Evolutionary conservation across 139 green algal species (phyloP).

Genomic region (Raphidocelis subcapitata): DNA sequence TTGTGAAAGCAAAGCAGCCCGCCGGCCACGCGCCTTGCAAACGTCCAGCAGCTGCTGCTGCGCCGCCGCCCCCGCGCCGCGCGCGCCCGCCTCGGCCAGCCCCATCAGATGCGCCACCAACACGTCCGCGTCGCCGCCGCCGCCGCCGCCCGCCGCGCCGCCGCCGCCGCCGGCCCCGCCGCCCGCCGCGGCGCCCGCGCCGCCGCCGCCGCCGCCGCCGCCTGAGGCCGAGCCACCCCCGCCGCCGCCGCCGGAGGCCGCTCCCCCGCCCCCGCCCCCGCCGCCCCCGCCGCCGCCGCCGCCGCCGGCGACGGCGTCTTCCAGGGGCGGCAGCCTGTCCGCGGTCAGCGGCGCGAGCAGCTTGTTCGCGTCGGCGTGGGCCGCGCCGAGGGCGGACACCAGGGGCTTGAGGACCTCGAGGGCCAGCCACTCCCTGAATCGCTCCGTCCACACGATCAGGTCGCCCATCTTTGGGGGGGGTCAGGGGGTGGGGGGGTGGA

Average conservation of each 20-base stretch:
- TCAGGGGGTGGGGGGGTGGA: no score
- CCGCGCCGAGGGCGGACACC: slow-evolving; percentile 28
- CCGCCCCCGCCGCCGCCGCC: not conserved
- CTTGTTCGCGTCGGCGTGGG: slow-evolving; percentile 40
- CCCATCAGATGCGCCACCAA: no score
- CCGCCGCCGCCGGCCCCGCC: no score
- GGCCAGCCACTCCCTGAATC: slow-evolving; percentile 69
- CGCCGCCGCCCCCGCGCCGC: not conserved
- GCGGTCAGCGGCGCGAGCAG: slow-evolving; percentile 31
- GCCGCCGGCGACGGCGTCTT: slow-evolving; percentile 2
- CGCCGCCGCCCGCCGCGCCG: not conserved
- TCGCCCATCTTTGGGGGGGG: slow-evolving; percentile 6
- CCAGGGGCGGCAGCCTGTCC: slow-evolving; percentile 38
- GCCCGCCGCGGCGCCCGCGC: no score
- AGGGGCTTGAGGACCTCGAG: slow-evolving; percentile 60
- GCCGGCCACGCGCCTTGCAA: no score
- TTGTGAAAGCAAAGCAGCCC: no score
- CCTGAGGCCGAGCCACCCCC: not conserved
- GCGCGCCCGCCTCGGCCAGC: no score
- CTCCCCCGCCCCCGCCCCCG: slow-evolving; percentile 4
- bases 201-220: not conserved
- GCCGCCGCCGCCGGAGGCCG: not conserved
- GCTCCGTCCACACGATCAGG: slow-evolving; percentile 37
- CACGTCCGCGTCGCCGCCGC: slow-evolving; percentile 2
- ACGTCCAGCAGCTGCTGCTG: not conserved